Percentiles rank a stretch among this genome's conserved stretches.
Evolutionary conservation across 2,329 filamentous ascomycete species (phyloP).

Genomic region (Bipolaris victoriae): DNA sequence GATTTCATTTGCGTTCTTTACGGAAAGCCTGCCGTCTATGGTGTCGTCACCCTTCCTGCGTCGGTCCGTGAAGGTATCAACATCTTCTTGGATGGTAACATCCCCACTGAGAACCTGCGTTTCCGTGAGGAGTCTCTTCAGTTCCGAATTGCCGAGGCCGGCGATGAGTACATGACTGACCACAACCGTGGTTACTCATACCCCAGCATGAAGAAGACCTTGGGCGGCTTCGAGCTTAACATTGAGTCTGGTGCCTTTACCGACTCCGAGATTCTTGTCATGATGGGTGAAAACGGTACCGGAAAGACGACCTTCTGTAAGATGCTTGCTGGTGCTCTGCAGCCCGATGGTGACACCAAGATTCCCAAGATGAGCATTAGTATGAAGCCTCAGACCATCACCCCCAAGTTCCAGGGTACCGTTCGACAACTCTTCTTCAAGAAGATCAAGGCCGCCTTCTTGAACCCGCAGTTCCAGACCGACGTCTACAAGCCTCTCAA

Average conservation of each 20-base stretch:
- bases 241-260: constrained; percentile 89
- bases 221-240: constrained; percentile 83
- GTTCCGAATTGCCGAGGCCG: constrained; percentile 89
- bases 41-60: constrained; percentile 93
- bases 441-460: constrained; percentile 96
- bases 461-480: constrained; percentile 98
- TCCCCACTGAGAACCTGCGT: constrained; percentile 96
- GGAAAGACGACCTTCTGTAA: constrained; percentile 99
- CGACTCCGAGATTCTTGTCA: constrained; percentile 97
- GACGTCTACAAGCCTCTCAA: constrained; percentile 99
- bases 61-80: constrained; percentile 99
- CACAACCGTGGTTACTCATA: constrained; percentile 86
- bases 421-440: constrained; percentile 99
- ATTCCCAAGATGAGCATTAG: constrained; percentile 95
- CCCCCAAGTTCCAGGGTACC: constrained; percentile 95
- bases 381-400: constrained; percentile 99
- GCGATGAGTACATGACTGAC: constrained; percentile 86
- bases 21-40: constrained; percentile 92
- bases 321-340: constrained; percentile 89
- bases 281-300: constrained; percentile 99
- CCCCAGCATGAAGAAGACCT: constrained; percentile 88
- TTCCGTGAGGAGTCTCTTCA: constrained; percentile 97
- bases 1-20: constrained; percentile 99
- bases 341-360: constrained; percentile 79
- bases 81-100: constrained; percentile 97